Base-by-base conservation (phyloP, 192 early-diverging fungal genomes). In the Diversispora epigaea region DNA sequence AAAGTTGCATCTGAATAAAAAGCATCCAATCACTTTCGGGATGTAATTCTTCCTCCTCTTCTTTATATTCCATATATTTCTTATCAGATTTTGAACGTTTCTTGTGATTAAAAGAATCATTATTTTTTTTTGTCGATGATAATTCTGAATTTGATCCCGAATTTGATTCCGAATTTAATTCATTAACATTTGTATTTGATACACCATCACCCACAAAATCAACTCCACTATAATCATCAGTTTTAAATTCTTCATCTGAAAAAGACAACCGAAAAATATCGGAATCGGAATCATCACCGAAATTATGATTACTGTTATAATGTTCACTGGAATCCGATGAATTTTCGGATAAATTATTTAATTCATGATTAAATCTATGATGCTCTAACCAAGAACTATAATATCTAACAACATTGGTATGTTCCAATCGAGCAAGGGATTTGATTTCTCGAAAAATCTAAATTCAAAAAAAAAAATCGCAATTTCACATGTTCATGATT, bases 1-100 rank as follows among this genome's bases (percentile, higher is more conserved):
- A 99, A 41, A 99, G 84, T 76, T 99, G 95, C 97, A 99, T 95
- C 75, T 95, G 93, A 62, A 95, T 90, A 79, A 91, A 93, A 40
- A 94, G 75, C 0, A 85, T 89, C 65, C 81, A 84, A 17, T 83
- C 82, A 0, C 79, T 71, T 14, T 77, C 63, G 4, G 41, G 14
- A 41, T 52, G 6, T 39, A 63, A 11, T 15, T 32, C 15, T 14
- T 21, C 15, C 40, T 40, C 32, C n/a, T 67, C 17, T 8, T 49
- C 63, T 32, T 45, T 45, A 19, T 32, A 32, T 32, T 32, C 2
- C 25, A 1, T 32, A 32, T 32, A 32, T 32, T 32, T 32, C 25
- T 32, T 32, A 32, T 32, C 25, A 32, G 2, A 32, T 32, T 32
- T 32, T 32, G 2, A 32, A 32, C 25, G 25, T 32, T 32, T 32